phyloP scores from a whole-genome alignment of 129 eudicot genomes.

The Chrysanthemum seticuspe region DNA sequence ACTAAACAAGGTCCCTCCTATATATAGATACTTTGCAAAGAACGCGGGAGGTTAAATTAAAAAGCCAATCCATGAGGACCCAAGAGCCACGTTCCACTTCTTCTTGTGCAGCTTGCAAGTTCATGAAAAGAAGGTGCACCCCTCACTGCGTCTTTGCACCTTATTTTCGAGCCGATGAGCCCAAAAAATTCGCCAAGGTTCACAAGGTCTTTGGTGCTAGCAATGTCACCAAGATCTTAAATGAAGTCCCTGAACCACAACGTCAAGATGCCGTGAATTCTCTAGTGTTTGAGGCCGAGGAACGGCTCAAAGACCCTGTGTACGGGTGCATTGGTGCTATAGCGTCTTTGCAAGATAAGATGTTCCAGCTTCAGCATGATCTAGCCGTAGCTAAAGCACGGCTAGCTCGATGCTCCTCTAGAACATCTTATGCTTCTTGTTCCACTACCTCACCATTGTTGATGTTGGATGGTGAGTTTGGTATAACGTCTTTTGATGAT shows the following conservation, averaged over 20 bases:
- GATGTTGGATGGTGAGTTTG: slow-evolving; percentile 43
- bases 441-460: slow-evolving; percentile 24
- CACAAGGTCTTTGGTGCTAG: slow-evolving; percentile 97
- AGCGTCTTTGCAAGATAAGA: slow-evolving; percentile 67
- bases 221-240: slow-evolving; percentile 83
- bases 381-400: slow-evolving; percentile 67
- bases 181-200: slow-evolving; percentile 73
- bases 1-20: slow-evolving; percentile 15
- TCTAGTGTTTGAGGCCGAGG: slow-evolving; percentile 84
- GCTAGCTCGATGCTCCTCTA: slow-evolving; percentile 51
- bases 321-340: slow-evolving; percentile 98
- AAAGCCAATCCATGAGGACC: slow-evolving; percentile 52
- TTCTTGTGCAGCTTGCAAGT: slow-evolving; percentile 96
- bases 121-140: slow-evolving; percentile 78
- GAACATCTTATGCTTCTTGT: slow-evolving; percentile 33
- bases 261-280: slow-evolving; percentile 80
- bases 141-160: slow-evolving; percentile 78
- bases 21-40: slow-evolving; percentile 23
- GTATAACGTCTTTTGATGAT: slow-evolving; percentile 27
- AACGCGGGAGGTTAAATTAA: slow-evolving; percentile 10
- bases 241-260: slow-evolving; percentile 78
- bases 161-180: slow-evolving; percentile 79
- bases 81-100: slow-evolving; percentile 85
- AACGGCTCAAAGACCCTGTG: slow-evolving; percentile 82
- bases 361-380: slow-evolving; percentile 83